phyloP scores from a whole-genome alignment of 345 rosid genomes.

The Eucalyptus globulus region DNA sequence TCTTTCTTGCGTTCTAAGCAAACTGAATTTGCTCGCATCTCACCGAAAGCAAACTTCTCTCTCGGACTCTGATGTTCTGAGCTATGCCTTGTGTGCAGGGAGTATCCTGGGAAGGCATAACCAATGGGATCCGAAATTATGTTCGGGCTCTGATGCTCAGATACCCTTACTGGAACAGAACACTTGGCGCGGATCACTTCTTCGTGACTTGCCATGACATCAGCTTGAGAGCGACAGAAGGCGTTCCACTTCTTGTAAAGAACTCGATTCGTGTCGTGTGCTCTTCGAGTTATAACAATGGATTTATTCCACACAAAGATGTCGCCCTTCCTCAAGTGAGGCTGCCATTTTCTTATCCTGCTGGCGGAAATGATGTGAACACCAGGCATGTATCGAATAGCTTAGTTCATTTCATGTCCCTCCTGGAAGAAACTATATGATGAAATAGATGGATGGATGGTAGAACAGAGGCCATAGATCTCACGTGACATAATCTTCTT shows the following conservation, averaged over 20 bases:
- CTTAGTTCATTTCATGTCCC: not conserved
- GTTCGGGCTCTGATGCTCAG: not conserved
- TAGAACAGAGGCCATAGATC: not conserved
- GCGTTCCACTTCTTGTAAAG: not conserved
- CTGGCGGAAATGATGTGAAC: not conserved
- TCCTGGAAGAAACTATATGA: not conserved
- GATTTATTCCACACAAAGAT: constrained; percentile 6
- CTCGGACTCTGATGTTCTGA: not conserved
- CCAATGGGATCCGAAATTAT: not conserved
- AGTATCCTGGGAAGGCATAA: not conserved
- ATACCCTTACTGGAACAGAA: constrained; percentile 8
- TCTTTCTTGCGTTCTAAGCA: not conserved
- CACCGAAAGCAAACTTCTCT: not conserved
- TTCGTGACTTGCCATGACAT: constrained; percentile 2
- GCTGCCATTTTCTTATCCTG: not conserved
- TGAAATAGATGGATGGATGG: not conserved
- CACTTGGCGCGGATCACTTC: constrained; percentile 6
- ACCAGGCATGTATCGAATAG: not conserved
- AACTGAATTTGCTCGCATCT: not conserved
- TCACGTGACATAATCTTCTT: not conserved
- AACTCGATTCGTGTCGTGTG: constrained; percentile 8
- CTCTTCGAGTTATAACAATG: not conserved
- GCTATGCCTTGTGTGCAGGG: not conserved
- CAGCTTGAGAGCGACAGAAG: not conserved
- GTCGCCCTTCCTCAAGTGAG: constrained; percentile 2